Evolutionary conservation across 352 stramenopile species (phyloP), one percentile per base, ranked within the genome.

Genomic region (Phytophthora crassamura): DNA sequence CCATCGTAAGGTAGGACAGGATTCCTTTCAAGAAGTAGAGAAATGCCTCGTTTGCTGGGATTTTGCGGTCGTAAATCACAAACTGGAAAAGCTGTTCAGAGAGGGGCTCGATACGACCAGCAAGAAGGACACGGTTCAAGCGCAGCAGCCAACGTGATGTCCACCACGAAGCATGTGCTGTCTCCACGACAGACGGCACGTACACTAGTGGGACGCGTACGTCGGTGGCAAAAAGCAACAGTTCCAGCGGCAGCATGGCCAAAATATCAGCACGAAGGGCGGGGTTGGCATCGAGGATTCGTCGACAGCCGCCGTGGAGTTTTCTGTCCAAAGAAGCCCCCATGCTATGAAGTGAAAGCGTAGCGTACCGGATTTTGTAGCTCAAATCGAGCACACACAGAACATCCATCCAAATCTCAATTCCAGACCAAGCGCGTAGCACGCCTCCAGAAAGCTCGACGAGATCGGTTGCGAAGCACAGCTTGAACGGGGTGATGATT

Each of bases 31-130:
- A n/a, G 15, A 89, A 90, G 33, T 78, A 75, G 1, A 93, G 54
- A 11, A 57, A 34, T 1, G 72, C 67, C 39, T 93, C 84, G 0
- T 47, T 47, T 12, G 82, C 54, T 12, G 62, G 70, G 15, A 85
- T 25, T 35, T 87, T 88, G 39, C 78, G 41, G 10, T 88, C 78
- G 61, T 90, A 89, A 15, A 93, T 62, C 0, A 75, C 6, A 46
- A 78, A 90, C 68, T 93, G 84, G 18, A 90, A 77, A 15, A 89
- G 46, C 18, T 76, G 67, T 7, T 90, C 80, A 0, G 69, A 77
- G 1, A 90, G 60, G 4, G 75, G 30, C 0, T 75, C 53, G 20
- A 89, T 71, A 12, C 78, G 82, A 10, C 52, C 39, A 6, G 69
- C 34, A 25, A 84, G 62, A 7, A 92, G 30, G 7, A 88, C 12